Evolutionary conservation across 2,329 filamentous ascomycete genomes (phyloP).

Genomic region (Chaetothyriales sp.): DNA sequence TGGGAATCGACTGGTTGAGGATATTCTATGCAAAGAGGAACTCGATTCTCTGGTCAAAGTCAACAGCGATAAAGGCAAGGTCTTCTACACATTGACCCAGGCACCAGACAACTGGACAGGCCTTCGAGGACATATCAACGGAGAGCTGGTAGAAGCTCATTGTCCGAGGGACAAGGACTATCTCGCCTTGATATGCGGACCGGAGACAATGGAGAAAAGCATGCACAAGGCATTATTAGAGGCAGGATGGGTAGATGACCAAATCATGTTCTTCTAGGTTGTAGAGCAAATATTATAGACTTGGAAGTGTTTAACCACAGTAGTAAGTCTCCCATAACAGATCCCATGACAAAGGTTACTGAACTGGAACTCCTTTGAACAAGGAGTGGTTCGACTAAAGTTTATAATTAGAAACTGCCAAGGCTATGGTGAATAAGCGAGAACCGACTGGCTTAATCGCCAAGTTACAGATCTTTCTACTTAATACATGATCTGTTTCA

Average conservation of each 20-base stretch:
- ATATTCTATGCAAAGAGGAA: slow-evolving; percentile 66
- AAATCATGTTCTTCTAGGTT: slow-evolving; percentile 57
- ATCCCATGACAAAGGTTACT: no score
- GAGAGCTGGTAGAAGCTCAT: slow-evolving; percentile 46
- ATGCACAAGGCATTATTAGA: slow-evolving; percentile 41
- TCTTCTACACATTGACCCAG: slow-evolving; percentile 56
- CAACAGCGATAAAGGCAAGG: slow-evolving; percentile 42
- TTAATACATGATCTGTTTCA: no score
- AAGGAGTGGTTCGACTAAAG: no score
- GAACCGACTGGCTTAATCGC: no score
- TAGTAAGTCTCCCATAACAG: no score
- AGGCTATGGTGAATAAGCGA: no score
- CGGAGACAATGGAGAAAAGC: slow-evolving; percentile 55
- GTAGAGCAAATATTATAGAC: background rate
- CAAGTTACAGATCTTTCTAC: no score
- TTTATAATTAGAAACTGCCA: no score
- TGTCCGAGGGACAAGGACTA: slow-evolving; percentile 32
- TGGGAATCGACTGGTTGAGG: slow-evolving; percentile 60
- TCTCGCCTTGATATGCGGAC: slow-evolving; percentile 67
- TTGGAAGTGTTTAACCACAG: no score
- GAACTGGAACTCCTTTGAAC: no score
- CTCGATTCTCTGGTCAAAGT: slow-evolving; percentile 47
- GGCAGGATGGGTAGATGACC: slow-evolving; percentile 56
- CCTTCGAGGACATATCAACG: slow-evolving; percentile 49
- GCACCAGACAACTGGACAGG: slow-evolving; percentile 53